Evolutionary conservation across 1,139 yeast genomes (phyloP), one percentile per base, ranked within the genome.

Genomic region (Wickerhamomyces sp.): DNA sequence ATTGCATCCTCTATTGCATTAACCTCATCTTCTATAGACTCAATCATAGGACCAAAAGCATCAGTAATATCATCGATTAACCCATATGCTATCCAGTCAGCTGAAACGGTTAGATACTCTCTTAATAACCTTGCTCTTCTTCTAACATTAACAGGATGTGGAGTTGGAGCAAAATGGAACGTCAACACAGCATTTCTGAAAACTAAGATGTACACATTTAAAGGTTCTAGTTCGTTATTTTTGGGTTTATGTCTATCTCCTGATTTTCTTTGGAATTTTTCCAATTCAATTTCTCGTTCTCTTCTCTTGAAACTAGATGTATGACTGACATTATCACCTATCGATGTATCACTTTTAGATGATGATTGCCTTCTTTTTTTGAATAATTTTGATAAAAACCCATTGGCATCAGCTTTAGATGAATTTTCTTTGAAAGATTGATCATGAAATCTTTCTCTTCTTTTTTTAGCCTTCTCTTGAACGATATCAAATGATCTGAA

Each of bases 61-160:
- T 92, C 98, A 1, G 97, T 90, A 47, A 92, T 88, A 60, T 92
- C 97, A 67, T 92, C 98, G 56, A 92, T 89, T 48, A 92, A 68
- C 0, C 98, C 98, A 64, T 92, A 92, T 3, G 96, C 92, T 36
- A 92, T 83, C 98, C 98, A 92, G 61, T 92, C 98, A 0, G 97
- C 80, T 2, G 94, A 78, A 5, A 92, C 96, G 2, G 87, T 86
- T 46, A 92, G 70, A 56, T 90, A 92, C 59, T 92, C 98, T 47
- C 84, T 75, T 47, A 92, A 71, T 47, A 92, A 68, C 42, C 98
- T 71, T 0, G 95, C 95, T 56, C 98, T 78, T 59, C 97, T 76
- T 53, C 98, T 76, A 29, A 92, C 98, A 58, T 92, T 92, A 40
- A 89, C 86, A 0, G 97, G 95, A 60, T 92, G 98, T 2, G 97